phyloP scores from a whole-genome alignment of 495 filamentous ascomycete genomes.

The Penicillium longicatenatum region DNA sequence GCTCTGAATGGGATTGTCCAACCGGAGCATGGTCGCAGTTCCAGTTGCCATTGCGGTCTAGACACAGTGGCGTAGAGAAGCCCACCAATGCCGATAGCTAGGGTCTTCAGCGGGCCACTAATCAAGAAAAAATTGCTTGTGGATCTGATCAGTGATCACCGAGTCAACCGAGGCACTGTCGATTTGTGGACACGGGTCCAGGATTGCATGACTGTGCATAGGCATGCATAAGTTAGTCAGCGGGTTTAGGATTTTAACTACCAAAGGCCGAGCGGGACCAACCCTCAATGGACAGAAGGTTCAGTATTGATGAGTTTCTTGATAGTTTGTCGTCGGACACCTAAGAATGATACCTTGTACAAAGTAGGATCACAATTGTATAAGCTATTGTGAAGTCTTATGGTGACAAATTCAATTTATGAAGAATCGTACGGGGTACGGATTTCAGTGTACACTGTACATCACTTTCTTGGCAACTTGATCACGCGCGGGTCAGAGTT shows the following conservation, averaged over 20 bases:
- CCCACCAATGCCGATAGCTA: not conserved
- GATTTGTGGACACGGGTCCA: not conserved
- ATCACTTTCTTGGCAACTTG: not conserved
- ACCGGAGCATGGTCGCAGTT: slow-evolving; percentile 29
- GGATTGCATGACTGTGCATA: not conserved
- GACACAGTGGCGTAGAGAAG: not conserved
- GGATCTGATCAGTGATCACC: not conserved
- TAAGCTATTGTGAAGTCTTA: not conserved
- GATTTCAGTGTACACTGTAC: not conserved
- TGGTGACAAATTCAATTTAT: not conserved
- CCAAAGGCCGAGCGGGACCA: not conserved
- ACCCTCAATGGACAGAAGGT: not conserved
- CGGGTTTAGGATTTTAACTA: not conserved
- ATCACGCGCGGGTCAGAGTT: slow-evolving; percentile 1
- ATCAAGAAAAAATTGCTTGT: not conserved
- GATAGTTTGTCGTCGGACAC: too few relatives aligned
- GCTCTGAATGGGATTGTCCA: slow-evolving; percentile 37
- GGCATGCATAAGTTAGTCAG: not conserved
- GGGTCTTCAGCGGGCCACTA: not conserved
- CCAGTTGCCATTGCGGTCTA: slow-evolving; percentile 10
- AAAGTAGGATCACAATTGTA: too few relatives aligned
- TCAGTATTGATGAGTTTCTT: too few relatives aligned
- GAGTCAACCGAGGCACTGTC: not conserved
- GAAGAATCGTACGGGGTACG: too few relatives aligned
- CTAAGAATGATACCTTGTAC: too few relatives aligned